Evolutionary conservation across 202 grass and related monocot genomes (phyloP).

Genomic region (Cymbopogon flexuosus): DNA sequence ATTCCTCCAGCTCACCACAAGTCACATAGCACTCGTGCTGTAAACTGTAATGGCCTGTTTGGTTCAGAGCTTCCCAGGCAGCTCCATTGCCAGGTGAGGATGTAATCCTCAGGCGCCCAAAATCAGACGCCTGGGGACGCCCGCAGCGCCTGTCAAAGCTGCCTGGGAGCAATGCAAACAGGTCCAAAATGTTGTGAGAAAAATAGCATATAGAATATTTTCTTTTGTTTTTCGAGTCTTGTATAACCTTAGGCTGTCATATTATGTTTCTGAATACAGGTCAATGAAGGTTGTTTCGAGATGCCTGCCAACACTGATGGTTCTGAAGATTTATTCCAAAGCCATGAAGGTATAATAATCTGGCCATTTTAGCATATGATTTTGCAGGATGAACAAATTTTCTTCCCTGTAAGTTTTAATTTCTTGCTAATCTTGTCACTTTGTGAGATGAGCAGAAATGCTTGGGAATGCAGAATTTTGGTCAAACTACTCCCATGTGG

Average conservation of each 20-base stretch:
- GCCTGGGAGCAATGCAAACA: background rate
- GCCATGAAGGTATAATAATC: conserved; percentile 40
- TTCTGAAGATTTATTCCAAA: conserved; percentile 40
- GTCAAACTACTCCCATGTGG: conserved; percentile 29
- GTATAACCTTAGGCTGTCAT: background rate
- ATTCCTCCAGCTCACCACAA: background rate
- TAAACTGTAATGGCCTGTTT: background rate
- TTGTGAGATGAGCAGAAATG: conserved; percentile 23
- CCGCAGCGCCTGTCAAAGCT: background rate
- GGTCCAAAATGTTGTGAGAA: background rate
- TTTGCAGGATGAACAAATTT: background rate
- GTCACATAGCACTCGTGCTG: background rate
- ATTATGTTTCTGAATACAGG: conserved; percentile 41
- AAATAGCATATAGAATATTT: background rate
- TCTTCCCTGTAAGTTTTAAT: background rate
- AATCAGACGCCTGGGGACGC: background rate
- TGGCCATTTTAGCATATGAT: background rate
- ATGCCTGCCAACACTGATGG: background rate
- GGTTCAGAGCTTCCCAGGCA: background rate
- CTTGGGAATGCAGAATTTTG: conserved; percentile 29
- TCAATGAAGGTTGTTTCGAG: conserved; percentile 30
- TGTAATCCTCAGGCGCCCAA: background rate
- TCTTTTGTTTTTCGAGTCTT: background rate
- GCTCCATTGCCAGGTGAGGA: background rate
- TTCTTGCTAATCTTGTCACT: background rate